These are phyloP conservation scores for Fusarium sp. DNA, from an alignment of 2,329 filamentous ascomycete species.

Conservation along the genomic window DNA sequence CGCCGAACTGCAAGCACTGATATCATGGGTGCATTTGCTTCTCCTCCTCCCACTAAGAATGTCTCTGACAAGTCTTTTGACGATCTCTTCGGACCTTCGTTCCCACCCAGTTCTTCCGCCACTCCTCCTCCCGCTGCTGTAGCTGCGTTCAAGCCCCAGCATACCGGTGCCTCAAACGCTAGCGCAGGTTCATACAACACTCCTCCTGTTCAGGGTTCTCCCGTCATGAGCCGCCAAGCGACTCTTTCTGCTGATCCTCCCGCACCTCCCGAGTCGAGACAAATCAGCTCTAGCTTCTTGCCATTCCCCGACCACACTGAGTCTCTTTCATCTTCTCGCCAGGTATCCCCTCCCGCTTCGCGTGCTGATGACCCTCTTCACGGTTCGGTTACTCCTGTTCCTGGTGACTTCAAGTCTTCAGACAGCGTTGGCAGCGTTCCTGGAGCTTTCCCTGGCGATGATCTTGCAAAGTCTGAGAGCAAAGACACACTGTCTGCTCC, in stretches of 20 bases:
- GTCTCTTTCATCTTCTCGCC: constrained; percentile 80
- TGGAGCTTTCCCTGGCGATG: constrained; percentile 53
- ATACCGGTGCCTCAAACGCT: constrained; percentile 66
- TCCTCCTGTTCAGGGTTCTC: constrained; percentile 66
- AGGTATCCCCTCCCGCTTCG: constrained; percentile 76
- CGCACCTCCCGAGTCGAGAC: constrained; percentile 76
- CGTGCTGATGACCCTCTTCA: constrained; percentile 62
- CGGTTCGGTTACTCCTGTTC: constrained; percentile 45
- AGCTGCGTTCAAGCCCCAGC: constrained; percentile 60
- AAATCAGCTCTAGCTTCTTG: constrained; percentile 80
- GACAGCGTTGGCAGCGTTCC: constrained; percentile 38
- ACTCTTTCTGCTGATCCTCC: constrained; percentile 67
- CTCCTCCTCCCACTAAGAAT: constrained; percentile 57
- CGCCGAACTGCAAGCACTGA: constrained; percentile 73
- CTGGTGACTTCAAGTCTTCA: constrained; percentile 36
- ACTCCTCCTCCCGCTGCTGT: constrained; percentile 58
- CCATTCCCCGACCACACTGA: constrained; percentile 75
- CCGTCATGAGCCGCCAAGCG: constrained; percentile 71
- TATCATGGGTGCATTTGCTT: constrained; percentile 65
- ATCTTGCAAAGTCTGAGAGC: constrained; percentile 45
- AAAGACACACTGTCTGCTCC: constrained; percentile 52
- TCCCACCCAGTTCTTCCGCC: constrained; percentile 57
- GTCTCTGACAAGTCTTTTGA: constrained; percentile 79
- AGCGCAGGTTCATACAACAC: constrained; percentile 64
- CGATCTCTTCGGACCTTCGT: constrained; percentile 83